phyloP scores from a whole-genome alignment of 371 early-diverging fungal species.

The Mortierella sp. region DNA sequence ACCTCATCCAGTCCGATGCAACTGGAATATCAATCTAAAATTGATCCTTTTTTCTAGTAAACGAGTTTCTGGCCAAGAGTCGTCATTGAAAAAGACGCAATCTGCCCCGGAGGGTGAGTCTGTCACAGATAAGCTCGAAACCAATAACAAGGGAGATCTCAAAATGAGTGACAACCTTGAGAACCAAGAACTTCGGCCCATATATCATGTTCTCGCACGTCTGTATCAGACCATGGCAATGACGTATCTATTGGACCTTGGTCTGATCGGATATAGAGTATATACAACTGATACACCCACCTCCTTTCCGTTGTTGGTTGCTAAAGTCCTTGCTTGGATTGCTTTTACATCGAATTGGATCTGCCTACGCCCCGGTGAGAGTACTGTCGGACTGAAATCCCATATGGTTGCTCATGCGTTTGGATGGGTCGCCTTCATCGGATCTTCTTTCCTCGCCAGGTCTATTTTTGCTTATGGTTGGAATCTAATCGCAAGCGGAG shows the following conservation, averaged over 20 bases:
- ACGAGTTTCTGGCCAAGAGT: neutral
- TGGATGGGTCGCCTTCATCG: constrained; percentile 16
- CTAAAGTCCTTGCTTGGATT: constrained; percentile 5
- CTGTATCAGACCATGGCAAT: constrained; percentile 6
- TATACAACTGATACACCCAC: neutral
- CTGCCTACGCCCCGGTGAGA: neutral
- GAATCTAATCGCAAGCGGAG: neutral
- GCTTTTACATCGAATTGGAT: constrained; percentile 1
- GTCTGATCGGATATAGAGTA: constrained; percentile 2
- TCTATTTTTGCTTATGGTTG: constrained; percentile 1
- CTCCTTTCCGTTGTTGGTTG: neutral
- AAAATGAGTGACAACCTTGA: neutral
- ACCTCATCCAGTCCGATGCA: neutral
- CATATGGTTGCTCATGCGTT: neutral
- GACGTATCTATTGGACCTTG: constrained; percentile 14
- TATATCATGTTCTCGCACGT: neutral
- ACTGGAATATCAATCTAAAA: neutral
- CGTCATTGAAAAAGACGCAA: neutral
- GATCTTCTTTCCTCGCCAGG: neutral
- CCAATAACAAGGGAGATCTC: neutral
- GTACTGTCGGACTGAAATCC: neutral
- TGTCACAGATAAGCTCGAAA: neutral
- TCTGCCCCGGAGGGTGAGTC: neutral
- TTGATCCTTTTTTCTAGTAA: neutral
- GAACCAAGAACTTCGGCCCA: no score